Percentiles rank a stretch among this genome's conserved stretches.
phyloP scores from a whole-genome alignment of 2,329 filamentous ascomycete species.

The Aspergillus sp. region DNA sequence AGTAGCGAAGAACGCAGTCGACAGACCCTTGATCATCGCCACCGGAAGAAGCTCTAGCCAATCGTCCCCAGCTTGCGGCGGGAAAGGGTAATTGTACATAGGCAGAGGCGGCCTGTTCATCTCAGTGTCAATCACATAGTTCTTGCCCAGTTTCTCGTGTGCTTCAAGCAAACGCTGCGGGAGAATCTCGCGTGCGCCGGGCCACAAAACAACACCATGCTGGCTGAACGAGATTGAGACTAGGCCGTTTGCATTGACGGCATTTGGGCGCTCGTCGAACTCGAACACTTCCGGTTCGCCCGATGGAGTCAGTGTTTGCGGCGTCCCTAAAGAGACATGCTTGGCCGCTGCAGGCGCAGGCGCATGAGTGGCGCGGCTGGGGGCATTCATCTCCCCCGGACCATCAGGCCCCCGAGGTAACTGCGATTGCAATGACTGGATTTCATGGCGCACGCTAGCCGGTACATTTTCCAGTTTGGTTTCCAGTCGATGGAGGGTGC shows the following conservation, averaged over 20 bases:
- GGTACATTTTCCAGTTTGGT: constrained; percentile 53
- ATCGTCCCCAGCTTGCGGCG: constrained; percentile 33
- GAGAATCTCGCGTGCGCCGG: constrained; percentile 46
- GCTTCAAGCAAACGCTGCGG: constrained; percentile 42
- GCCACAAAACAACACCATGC: constrained; percentile 52
- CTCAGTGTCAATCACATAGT: constrained; percentile 53
- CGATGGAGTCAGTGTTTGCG: constrained; percentile 28
- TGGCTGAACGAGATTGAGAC: constrained; percentile 52
- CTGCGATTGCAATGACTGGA: constrained; percentile 34
- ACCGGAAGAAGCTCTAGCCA: constrained; percentile 52
- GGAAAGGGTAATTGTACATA: constrained; percentile 39
- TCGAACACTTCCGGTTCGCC: constrained; percentile 30
- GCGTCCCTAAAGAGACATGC: constrained; percentile 13
- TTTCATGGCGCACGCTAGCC: constrained; percentile 28
- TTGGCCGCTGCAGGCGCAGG: constrained; percentile 7
- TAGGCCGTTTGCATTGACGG: constrained; percentile 32
- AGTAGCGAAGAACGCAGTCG: constrained; percentile 55
- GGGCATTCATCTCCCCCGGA: constrained; percentile 14
- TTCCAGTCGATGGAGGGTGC: constrained; percentile 54
- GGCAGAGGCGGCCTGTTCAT: constrained; percentile 47
- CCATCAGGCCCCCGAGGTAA: constrained; percentile 19
- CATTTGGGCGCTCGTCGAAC: constrained; percentile 27
- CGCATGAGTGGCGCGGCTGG: constrained; percentile 13
- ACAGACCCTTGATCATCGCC: constrained; percentile 52
- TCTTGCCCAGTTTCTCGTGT: constrained; percentile 42